These are phyloP conservation scores for Wallacemonas sp. DNA, from an alignment of 208 protist species.

Conservation along the genomic window DNA sequence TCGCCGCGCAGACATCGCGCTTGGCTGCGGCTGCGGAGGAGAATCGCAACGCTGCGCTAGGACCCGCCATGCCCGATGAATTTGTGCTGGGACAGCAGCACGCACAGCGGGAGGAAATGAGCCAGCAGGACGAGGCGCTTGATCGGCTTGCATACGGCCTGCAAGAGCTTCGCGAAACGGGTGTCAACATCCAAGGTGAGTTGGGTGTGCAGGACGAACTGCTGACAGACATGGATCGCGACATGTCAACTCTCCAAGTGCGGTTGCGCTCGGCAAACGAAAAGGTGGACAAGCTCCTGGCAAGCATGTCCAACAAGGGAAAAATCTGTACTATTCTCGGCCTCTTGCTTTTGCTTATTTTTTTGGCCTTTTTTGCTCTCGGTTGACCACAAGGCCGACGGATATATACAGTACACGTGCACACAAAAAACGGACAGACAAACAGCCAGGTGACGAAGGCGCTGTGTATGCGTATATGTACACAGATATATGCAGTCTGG, in stretches of 20 bases:
- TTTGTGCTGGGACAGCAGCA: slow-evolving; percentile 63
- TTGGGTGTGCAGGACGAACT: slow-evolving; percentile 67
- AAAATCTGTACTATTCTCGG: slow-evolving; percentile 81
- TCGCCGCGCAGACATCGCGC: not conserved
- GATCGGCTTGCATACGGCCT: slow-evolving; percentile 78
- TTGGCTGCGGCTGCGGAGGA: not conserved
- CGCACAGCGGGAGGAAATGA: slow-evolving; percentile 60
- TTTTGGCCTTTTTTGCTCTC: slow-evolving; percentile 45
- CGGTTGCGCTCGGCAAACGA: slow-evolving; percentile 70
- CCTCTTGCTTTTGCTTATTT: slow-evolving; percentile 53
- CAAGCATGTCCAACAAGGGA: slow-evolving; percentile 76
- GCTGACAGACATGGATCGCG: slow-evolving; percentile 62
- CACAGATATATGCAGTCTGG: too few relatives aligned
- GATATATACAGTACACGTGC: not conserved
- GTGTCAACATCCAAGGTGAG: slow-evolving; percentile 79
- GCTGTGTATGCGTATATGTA: too few relatives aligned
- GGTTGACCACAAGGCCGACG: not conserved
- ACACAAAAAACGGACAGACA: too few relatives aligned
- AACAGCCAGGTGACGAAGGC: too few relatives aligned
- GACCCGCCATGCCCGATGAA: slow-evolving; percentile 27
- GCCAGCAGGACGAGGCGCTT: slow-evolving; percentile 74
- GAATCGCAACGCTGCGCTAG: not conserved
- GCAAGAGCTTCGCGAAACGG: slow-evolving; percentile 76
- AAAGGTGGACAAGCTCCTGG: slow-evolving; percentile 85
- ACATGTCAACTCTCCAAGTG: slow-evolving; percentile 66